Evolutionary conservation across 345 rosid genomes (phyloP), one percentile per base, ranked within the genome.

Genomic region (Ceriops zippeliana): DNA sequence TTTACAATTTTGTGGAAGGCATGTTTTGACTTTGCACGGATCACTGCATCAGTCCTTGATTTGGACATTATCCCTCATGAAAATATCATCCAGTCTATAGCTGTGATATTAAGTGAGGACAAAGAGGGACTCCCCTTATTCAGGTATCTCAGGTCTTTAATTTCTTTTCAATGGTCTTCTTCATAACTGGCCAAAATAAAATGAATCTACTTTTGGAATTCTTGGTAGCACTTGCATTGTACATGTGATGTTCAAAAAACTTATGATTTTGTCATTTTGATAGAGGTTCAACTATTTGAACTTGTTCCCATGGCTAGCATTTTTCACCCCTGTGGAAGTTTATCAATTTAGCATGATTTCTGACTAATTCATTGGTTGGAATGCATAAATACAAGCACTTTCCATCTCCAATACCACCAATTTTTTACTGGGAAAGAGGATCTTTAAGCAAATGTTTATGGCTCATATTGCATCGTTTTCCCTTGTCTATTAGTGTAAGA

Each of bases 21-120:
- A 65, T 89, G 96, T 83, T 88, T 91, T 76, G 97, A 93, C 77
- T 90, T 91, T 60, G 91, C 88, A 69, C 81, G 93, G 70, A 80
- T 88, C 67, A 74, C 86, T 27, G 87, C 81, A 75, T 89, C 98
- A 24, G 85, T 85, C 65, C 70, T 85, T 66, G 83, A 78, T 76
- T 79, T 73, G 81, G 87, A 86, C 76, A 75, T 84, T 66, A 81
- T 91, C 76, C 97, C 96, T 70, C 80, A 83, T 69, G 87, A 86
- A 84, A 82, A 77, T 66, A 64, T 91, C 28, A 87, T 91, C 65
- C 86, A 49, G 81, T 89, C 99, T 73, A 83, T 93, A 73, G 74
- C 84, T 70, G 75, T 83, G 72, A 85, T 91, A 66, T 72, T 93
- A 78, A 79, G 87, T 61, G 84, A 85, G 78, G 91, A 88, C 78